Conservation (phyloP, 1,139 yeast genomes). For the Tardiomyces depauwii region DNA sequence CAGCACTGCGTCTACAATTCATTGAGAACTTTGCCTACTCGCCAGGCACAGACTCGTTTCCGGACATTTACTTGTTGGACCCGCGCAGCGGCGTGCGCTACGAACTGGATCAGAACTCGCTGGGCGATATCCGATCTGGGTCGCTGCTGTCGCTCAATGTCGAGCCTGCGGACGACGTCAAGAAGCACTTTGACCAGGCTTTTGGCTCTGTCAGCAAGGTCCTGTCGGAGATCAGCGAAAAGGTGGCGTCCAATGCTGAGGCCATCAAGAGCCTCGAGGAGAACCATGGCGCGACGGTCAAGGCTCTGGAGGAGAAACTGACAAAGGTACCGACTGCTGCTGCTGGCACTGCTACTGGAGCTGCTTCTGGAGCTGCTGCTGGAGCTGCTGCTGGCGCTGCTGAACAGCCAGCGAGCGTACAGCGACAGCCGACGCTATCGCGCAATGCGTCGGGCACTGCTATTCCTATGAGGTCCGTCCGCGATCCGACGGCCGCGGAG, state of each 20-base stretch:
- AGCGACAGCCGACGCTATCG: no score
- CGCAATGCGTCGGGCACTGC: not conserved
- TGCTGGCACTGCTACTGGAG: no score
- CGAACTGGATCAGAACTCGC: conserved; percentile 63
- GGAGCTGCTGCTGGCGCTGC: no score
- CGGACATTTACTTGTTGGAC: conserved; percentile 72
- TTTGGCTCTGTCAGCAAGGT: conserved; percentile 19
- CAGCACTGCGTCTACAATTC: conserved; percentile 59
- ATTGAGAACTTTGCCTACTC: conserved; percentile 83
- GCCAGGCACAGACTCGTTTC: conserved; percentile 48
- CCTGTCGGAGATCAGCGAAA: conserved; percentile 27
- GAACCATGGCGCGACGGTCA: not conserved
- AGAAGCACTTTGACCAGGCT: conserved; percentile 24
- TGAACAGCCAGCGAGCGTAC: no score
- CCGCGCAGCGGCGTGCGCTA: conserved; percentile 49
- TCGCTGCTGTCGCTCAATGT: conserved; percentile 47
- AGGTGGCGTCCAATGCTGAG: conserved; percentile 17
- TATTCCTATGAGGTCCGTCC: not conserved
- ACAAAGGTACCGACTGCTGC: not conserved
- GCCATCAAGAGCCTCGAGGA: not conserved
- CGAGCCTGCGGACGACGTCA: conserved; percentile 23
- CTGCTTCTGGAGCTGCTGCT: no score
- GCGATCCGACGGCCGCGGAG: conserved; percentile 1
- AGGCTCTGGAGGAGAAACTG: not conserved
- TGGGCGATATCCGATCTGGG: conserved; percentile 51